Evolutionary conservation across 495 filamentous ascomycete species (phyloP), one percentile per base, ranked within the genome.

Genomic region (Daldinia grandis): DNA sequence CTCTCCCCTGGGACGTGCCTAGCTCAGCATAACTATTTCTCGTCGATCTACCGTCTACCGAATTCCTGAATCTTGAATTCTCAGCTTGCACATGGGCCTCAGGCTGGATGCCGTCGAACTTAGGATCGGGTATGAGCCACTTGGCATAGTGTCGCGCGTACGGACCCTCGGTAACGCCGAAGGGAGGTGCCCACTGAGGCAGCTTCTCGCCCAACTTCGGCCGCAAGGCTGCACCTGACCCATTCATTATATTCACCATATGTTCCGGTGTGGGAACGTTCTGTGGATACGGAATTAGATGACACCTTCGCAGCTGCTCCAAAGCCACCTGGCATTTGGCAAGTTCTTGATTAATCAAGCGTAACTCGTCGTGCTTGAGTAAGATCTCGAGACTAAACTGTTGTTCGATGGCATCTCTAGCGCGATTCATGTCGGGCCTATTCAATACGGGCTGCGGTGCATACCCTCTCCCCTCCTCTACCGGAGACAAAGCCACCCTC

Each of bases 241-340:
- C 93, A 60, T 82, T 84, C 78, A 86, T 90, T 68, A 95, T 85
- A 68, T 91, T 85, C 69, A 87, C 76, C 77, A 88, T 82, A 50
- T 88, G 88, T 58, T 87, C 81, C 33, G 86, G 84, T n/a, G 81
- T 85, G 17, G 87, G 89, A 58, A 85, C 81, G 49, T 81, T 79
- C 31, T 87, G 87, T 37, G 93, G 93, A 78, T 92, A 98, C 5
- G 95, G 95, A 57, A 97, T 93, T 73, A 98, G 82, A 71, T 93
- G 88, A 76, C 94, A 97, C 59, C 95, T 90, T 63, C 95, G 91
- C 53, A 99, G 85, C 78, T 98, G 95, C 80, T 99, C 95, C 69
- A 98, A 86, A n/a, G 94, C 92, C 71, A 94, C 83, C 83, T 98
- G 94, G 72, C 94, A 97, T 83, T 97, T 97, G 71, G 93, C 94